Conservation (phyloP, 78 protist species). For the Abeoforma whisleri region DNA sequence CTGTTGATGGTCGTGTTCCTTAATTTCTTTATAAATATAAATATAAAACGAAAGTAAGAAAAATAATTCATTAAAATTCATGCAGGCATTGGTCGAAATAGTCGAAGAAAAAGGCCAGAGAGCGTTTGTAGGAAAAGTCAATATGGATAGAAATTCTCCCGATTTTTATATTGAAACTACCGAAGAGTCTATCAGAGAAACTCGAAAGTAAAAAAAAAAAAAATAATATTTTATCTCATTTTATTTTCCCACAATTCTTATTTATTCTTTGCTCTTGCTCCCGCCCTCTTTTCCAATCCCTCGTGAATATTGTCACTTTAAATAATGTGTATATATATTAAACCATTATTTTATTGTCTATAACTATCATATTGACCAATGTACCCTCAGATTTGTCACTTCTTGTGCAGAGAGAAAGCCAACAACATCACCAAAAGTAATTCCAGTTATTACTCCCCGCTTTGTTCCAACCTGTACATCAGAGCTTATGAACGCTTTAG, state of each 20-base stretch:
- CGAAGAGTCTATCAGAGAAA: constrained; percentile 46
- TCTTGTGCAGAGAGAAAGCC: too few relatives aligned
- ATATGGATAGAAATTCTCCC: constrained; percentile 65
- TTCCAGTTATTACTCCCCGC: constrained; percentile 65
- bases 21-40: too few relatives aligned
- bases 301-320: too few relatives aligned
- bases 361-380: too few relatives aligned
- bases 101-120: constrained; percentile 65
- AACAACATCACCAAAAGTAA: constrained; percentile 1
- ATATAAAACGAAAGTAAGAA: too few relatives aligned
- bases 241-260: background rate
- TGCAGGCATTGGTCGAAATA: constrained; percentile 24
- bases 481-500: constrained; percentile 47
- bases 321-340: too few relatives aligned
- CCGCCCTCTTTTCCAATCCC: background rate
- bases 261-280: background rate
- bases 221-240: background rate
- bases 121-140: constrained; percentile 74
- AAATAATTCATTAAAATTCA: too few relatives aligned
- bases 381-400: too few relatives aligned
- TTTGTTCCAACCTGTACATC: constrained; percentile 69
- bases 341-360: too few relatives aligned
- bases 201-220: constrained; percentile 46
- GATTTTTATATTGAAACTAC: constrained; percentile 67
- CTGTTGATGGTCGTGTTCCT: too few relatives aligned